phyloP scores from a whole-genome alignment of 163 green algal species.

The Chloromonas sp. region DNA sequence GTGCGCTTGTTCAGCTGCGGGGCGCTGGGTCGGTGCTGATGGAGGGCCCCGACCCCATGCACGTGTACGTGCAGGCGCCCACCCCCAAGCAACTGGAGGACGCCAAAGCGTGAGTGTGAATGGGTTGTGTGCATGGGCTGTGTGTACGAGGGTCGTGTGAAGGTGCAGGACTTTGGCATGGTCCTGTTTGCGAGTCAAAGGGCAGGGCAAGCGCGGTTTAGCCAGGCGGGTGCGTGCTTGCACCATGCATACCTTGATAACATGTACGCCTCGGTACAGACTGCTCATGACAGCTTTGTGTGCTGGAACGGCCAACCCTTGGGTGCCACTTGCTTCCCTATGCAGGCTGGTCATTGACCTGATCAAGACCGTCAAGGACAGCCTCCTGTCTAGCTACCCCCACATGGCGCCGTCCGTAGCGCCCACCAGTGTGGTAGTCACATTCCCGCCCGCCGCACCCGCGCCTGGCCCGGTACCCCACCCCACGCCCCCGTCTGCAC shows the following conservation, averaged over 20 bases:
- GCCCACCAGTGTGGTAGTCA: background rate
- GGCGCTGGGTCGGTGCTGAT: constrained; percentile 16
- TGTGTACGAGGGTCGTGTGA: background rate
- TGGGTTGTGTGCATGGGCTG: background rate
- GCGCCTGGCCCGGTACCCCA: background rate
- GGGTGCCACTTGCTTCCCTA: background rate
- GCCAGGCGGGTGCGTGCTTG: background rate
- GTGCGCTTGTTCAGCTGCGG: constrained; percentile 20
- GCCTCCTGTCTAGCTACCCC: constrained; percentile 14
- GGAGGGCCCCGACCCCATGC: constrained; percentile 22
- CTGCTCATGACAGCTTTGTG: background rate
- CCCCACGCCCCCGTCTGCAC: background rate
- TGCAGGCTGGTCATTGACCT: constrained; percentile 24
- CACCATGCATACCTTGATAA: background rate
- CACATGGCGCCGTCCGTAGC: constrained; percentile 12
- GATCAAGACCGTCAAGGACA: constrained; percentile 19
- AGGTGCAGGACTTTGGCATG: background rate
- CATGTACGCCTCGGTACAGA: background rate
- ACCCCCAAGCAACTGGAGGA: constrained; percentile 11
- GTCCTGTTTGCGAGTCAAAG: background rate
- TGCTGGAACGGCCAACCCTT: background rate
- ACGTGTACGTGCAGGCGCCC: constrained; percentile 17
- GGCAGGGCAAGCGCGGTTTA: background rate
- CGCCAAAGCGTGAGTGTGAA: constrained; percentile 13
- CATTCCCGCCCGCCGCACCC: background rate